Percentiles rank a stretch among this genome's conserved stretches.
Conservation (phyloP, 1,284 basidiomycete species). For the Microbotryum lychnidis-dioicae region DNA sequence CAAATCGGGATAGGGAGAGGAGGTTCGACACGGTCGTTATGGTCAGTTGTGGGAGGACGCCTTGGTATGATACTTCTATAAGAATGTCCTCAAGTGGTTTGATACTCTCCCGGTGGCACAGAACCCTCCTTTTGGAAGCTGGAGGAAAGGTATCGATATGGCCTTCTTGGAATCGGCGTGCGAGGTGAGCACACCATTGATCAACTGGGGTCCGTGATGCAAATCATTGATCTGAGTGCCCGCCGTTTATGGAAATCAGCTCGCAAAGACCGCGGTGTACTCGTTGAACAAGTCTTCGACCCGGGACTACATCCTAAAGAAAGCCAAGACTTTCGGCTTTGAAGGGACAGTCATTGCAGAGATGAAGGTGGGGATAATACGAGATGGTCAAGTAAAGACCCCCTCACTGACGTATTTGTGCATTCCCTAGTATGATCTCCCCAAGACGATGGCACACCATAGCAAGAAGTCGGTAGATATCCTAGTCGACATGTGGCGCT, state of each 20-base stretch:
- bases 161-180: conserved; percentile 35
- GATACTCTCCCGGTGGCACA: not conserved
- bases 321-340: conserved; percentile 32
- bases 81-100: not conserved
- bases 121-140: conserved; percentile 35
- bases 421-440: conserved; percentile 19
- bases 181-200: conserved; percentile 11
- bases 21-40: conserved; percentile 34
- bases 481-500: conserved; percentile 31
- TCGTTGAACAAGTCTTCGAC: conserved; percentile 36
- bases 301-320: conserved; percentile 32
- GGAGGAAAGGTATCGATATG: conserved; percentile 35
- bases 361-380: conserved; percentile 18
- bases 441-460: conserved; percentile 35
- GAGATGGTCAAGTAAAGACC: not conserved
- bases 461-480: conserved; percentile 35
- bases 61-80: not conserved
- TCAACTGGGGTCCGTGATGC: not conserved
- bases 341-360: conserved; percentile 33
- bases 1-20: conserved; percentile 6
- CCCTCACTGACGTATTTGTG: not conserved
- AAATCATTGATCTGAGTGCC: not conserved
- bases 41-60: conserved; percentile 4
- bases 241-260: conserved; percentile 5
- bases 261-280: conserved; percentile 33